Evolutionary conservation across 2,329 filamentous ascomycete species (phyloP), one percentile per base, ranked within the genome.

Genomic region (Anthostomella pinea): DNA sequence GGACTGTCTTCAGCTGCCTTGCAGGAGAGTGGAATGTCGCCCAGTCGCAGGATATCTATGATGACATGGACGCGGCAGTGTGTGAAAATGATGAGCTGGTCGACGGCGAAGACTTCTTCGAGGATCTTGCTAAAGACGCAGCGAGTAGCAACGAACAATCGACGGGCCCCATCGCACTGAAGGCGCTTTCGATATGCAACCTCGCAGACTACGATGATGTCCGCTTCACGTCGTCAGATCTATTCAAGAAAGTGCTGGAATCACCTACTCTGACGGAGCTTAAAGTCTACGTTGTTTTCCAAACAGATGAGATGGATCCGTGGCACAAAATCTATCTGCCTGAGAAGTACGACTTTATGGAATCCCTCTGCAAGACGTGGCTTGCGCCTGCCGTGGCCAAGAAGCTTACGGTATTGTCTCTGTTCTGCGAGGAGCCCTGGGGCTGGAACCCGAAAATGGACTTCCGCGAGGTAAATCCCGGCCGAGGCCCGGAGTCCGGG

Each of bases 401-500:
- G 22, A 25, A 18, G n/a, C 31, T 33, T 15, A 14, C 15, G n/a
- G 20, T 33, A 4, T 22, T 33, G 8, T 33, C 31, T n/a, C 21
- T 33, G 5, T 33, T 33, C 22, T 24, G 21, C 14, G 21, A 16
- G 15, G 22, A 24, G 8, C 18, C 15, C 21, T 33, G 31, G 31
- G 31, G 31, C 4, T 33, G 31, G 31, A 18, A 7, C 17, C 31
- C 31, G 3, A 33, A 25, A 22, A 33, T 25, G 20, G 58, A 69
- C 17, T 56, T 69, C 8, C 47, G 49, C 1, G 19, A 15, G 14
- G 36, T 45, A 39, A 49, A 47, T 1, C 30, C 35, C 9, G 33
- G 25, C 1, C 8, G 8, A 6, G 28, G 18, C 9, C 30, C 17
- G 5, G 16, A 30, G 9, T 30, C 33, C 4, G 32, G 45, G n/a